Evolutionary conservation across 2,329 filamentous ascomycete genomes (phyloP).

Genomic region (Aureobasidium sp.): DNA sequence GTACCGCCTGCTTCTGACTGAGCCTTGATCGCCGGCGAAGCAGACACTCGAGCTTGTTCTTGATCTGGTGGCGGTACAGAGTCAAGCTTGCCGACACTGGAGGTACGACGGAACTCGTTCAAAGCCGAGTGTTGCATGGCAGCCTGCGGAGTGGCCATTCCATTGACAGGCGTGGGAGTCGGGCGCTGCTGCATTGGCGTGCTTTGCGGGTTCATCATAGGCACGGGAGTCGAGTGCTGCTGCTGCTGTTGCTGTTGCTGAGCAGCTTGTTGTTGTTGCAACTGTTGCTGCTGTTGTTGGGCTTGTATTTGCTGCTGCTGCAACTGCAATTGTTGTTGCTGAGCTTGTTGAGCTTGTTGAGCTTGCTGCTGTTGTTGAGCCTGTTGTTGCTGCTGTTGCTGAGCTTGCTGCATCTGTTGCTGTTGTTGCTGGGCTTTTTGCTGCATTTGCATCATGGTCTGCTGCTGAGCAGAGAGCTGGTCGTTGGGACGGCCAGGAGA

Average conservation of each 20-base stretch:
- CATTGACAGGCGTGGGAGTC: slow-evolving; percentile 21
- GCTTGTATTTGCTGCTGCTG: slow-evolving; percentile 18
- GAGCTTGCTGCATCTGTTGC: slow-evolving; percentile 18
- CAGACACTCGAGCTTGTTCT: slow-evolving; percentile 1
- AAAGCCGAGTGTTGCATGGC: slow-evolving; percentile 31
- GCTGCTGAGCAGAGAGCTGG: slow-evolving; percentile 15
- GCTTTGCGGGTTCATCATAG: slow-evolving; percentile 26
- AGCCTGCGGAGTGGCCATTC: slow-evolving; percentile 35
- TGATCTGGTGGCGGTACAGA: slow-evolving; percentile 13
- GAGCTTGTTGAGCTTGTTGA: slow-evolving; percentile 18
- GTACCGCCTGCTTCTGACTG: slow-evolving; percentile 15
- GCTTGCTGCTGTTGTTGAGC: slow-evolving; percentile 17
- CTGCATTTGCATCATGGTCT: slow-evolving; percentile 27
- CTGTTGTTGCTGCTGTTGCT: slow-evolving; percentile 15
- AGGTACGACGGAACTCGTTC: slow-evolving; percentile 27
- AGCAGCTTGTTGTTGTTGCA: not conserved
- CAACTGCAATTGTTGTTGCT: slow-evolving; percentile 17
- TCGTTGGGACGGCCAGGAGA: slow-evolving; percentile 25
- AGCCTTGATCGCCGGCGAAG: slow-evolving; percentile 15
- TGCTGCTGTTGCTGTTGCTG: slow-evolving; percentile 10
- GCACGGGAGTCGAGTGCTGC: slow-evolving; percentile 1
- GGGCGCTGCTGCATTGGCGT: slow-evolving; percentile 38
- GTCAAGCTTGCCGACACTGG: slow-evolving; percentile 17
- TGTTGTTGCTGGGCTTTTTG: slow-evolving; percentile 25
- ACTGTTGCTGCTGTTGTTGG: slow-evolving; percentile 1